These are phyloP conservation scores for Phytophthora europaea DNA, from an alignment of 352 stramenopile genomes.

Conservation along the genomic window DNA sequence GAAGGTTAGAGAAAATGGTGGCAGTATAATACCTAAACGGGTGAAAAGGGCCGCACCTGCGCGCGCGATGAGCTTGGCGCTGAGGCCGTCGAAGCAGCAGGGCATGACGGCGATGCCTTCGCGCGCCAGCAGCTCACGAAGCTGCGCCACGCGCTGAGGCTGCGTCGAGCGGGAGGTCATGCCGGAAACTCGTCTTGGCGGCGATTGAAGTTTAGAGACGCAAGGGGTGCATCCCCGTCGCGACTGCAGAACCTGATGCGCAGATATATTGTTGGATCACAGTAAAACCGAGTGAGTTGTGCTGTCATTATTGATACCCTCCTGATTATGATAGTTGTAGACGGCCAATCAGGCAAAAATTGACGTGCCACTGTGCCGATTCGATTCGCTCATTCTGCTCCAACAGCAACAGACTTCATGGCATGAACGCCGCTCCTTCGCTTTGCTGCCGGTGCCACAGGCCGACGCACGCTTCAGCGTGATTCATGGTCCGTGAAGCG, in stretches of 20 bases:
- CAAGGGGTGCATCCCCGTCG: too few relatives aligned
- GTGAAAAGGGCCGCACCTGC: constrained; percentile 25
- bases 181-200: not conserved
- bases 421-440: not conserved
- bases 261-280: too few relatives aligned
- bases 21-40: not conserved
- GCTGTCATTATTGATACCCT: not conserved
- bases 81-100: constrained; percentile 94
- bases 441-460: not conserved
- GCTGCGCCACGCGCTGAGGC: constrained; percentile 49
- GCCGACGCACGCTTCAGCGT: not conserved
- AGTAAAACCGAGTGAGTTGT: too few relatives aligned
- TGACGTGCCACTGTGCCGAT: constrained; percentile 4
- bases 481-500: not conserved
- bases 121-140: constrained; percentile 55
- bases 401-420: not conserved
- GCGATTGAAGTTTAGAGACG: constrained; percentile 12
- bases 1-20: not conserved
- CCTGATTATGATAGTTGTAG: not conserved
- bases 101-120: constrained; percentile 87
- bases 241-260: too few relatives aligned
- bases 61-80: constrained; percentile 88
- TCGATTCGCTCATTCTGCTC: constrained; percentile 2
- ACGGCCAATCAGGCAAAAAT: not conserved
- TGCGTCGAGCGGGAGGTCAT: constrained; percentile 41